Conservation (phyloP, 2,329 filamentous ascomycete species). For the Ceratocystis variospora region DNA sequence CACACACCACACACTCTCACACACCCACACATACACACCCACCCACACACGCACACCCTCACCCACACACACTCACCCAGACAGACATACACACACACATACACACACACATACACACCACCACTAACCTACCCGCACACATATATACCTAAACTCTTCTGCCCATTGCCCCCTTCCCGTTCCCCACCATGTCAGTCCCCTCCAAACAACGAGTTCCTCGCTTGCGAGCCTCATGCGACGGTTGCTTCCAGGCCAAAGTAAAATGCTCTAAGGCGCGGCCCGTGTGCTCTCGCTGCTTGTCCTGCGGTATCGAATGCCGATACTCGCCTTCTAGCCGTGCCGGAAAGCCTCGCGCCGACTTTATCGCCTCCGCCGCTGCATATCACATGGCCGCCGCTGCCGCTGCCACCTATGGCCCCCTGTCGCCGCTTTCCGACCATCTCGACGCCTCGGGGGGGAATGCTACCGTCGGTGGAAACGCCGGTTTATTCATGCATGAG, state of each 20-base stretch:
- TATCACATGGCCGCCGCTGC: slow-evolving; percentile 7
- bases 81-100: too few species aligned
- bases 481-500: slow-evolving; percentile 8
- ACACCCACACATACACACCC: too few species aligned
- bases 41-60: not conserved
- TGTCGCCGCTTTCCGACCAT: slow-evolving; percentile 8
- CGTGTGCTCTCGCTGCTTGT: slow-evolving; percentile 38
- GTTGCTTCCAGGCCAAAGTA: slow-evolving; percentile 42
- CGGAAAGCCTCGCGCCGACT: slow-evolving; percentile 24
- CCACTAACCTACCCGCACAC: too few species aligned
- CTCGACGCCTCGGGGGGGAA: not conserved
- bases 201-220: slow-evolving; percentile 30
- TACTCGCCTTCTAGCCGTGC: slow-evolving; percentile 40
- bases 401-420: not conserved
- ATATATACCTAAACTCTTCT: not conserved
- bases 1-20: too few species aligned
- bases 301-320: slow-evolving; percentile 36
- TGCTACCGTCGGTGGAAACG: not conserved
- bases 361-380: not conserved
- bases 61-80: not conserved
- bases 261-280: slow-evolving; percentile 42
- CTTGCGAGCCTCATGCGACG: slow-evolving; percentile 38
- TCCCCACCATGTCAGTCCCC: not conserved
- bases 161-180: not conserved
- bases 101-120: too few species aligned